Base-by-base conservation (phyloP, 2,329 filamentous ascomycete genomes). In the Ceratocystis ficicola region DNA sequence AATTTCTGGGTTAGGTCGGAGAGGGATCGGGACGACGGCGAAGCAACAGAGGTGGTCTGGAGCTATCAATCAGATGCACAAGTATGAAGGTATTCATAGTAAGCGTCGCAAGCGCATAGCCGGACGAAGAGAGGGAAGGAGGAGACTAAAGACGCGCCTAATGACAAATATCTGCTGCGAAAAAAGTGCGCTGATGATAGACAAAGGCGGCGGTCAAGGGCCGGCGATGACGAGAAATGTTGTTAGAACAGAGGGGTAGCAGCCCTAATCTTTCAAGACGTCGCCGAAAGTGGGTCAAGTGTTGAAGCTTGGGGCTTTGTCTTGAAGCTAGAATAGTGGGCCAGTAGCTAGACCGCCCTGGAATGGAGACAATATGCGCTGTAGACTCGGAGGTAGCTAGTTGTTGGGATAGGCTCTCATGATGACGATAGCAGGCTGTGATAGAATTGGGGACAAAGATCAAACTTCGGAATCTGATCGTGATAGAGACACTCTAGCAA, bases 51-150 rank as follows among this genome's bases (percentile, higher is more conserved):
- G 66, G 63, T 25, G 30, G 66, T 59, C 63, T 59, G 48, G 59
- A 64, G 63, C 66, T 60, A 65, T 67, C 66, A 59, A 36, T 63
- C 46, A 32, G 36, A 59, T 41, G 55, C 50, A 41, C 48, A 44
- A 50, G 60, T 50, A 60, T 59, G 48, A 52, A 28, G 41, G 28
- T 63, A 65, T 67, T 65, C 63, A 65, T 67, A 67, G 66, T 67
- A 67, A 63, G 65, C 36, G 55, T 28, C 36, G 50, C 66, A 65
- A 59, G 57, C 66, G 63, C 63, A 57, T 63, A 32, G 36, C 25
- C 12, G 6, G 48, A 10, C 57, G 20, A 15, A 36, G 32, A 25
- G 17, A 20, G 44, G 7, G n/a, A 12, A 20, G 28, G 41, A 41
- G 50, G 48, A 41, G 44, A 46, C 30, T 1, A 44, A 28, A 22